Base-by-base conservation (phyloP, 2,329 filamentous ascomycete species). In the Colletotrichum agaves region DNA sequence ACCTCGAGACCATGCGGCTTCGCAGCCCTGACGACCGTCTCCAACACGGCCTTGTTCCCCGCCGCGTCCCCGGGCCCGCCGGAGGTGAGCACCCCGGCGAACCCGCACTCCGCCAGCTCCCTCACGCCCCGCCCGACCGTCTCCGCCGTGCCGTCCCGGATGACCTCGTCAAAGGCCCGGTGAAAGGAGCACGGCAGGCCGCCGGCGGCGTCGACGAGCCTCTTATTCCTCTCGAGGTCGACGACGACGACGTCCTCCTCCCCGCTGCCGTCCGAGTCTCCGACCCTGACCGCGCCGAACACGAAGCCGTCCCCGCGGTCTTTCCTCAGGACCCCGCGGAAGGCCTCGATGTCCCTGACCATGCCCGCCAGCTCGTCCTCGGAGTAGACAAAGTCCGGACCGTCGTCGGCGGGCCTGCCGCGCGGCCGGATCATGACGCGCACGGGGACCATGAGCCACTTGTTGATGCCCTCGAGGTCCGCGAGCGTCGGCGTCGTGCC, bases 401-500 rank as follows among this genome's bases (percentile, higher is more conserved):
- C 21, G 31, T 63, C 49, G 50, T 65, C 33, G 31, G 66, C 49
- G 2, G 43, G 19, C 3, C 79, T 75, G 0, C 81, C 81, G 6
- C 81, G 82, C 5, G 85, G 85, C 8, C 87, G 83, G 69, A 89
- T 85, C 84, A 87, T 87, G 73, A 88, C 72, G 44, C 85, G 84
- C 41, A 87, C 72, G 0, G 85, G 80, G 27, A 83, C 75, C 11
- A 74, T 58, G 27, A 77, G 65, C 50, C 57, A 53, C 41, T 52
- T 56, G 1, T 61, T 62, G 71, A 75, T 33, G 6, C 11, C 19
- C 7, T 69, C 23, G 8, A 86, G 77, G 17, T 85, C 81, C 8
- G 75, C 70, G 3, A 81, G 27, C 0, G 78, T 72, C 2, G 87
- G 87, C 1, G 87, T 88, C 15, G 85, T 79, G 7, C 87, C 87